Evolutionary conservation across 371 early-diverging fungal genomes (phyloP).

Genomic region (Mortierella sp.): DNA sequence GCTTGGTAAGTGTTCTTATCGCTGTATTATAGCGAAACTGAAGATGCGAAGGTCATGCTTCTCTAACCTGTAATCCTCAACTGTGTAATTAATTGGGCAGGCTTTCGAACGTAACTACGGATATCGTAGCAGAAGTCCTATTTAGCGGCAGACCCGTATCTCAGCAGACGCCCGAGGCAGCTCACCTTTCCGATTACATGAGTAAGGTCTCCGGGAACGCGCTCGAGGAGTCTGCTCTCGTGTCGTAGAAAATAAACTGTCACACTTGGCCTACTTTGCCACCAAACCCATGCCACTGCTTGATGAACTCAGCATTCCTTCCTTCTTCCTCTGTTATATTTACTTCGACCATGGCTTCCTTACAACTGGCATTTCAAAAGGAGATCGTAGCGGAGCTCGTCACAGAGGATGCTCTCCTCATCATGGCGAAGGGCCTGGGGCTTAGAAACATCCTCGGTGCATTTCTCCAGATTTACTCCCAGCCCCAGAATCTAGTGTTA

Average conservation of each 20-base stretch:
- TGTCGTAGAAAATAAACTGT: background rate
- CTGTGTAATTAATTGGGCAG: too few relatives aligned
- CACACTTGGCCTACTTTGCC: slow-evolving; percentile 14
- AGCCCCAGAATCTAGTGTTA: slow-evolving; percentile 81
- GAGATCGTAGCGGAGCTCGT: slow-evolving; percentile 77
- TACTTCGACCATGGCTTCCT: slow-evolving; percentile 15
- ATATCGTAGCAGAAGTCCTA: slow-evolving; percentile 50
- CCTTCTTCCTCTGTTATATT: background rate
- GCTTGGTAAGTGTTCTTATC: slow-evolving; percentile 29
- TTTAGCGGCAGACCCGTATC: slow-evolving; percentile 49
- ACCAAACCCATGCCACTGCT: slow-evolving; percentile 10
- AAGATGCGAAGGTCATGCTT: too few relatives aligned
- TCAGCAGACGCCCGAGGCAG: slow-evolving; percentile 50
- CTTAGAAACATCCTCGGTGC: slow-evolving; percentile 74
- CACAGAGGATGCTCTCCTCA: slow-evolving; percentile 83
- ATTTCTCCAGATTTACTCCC: slow-evolving; percentile 77
- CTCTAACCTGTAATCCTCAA: too few relatives aligned
- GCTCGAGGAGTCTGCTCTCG: background rate
- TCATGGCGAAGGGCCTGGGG: slow-evolving; percentile 87
- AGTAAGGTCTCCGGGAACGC: slow-evolving; percentile 33
- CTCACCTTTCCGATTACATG: slow-evolving; percentile 47
- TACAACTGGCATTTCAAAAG: slow-evolving; percentile 74
- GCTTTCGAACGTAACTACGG: slow-evolving; percentile 49
- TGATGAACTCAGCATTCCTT: background rate
- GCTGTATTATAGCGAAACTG: too few relatives aligned